These are phyloP conservation scores for Paraconiothyrium brasiliense DNA, from an alignment of 2,329 filamentous ascomycete genomes.

Conservation along the genomic window DNA sequence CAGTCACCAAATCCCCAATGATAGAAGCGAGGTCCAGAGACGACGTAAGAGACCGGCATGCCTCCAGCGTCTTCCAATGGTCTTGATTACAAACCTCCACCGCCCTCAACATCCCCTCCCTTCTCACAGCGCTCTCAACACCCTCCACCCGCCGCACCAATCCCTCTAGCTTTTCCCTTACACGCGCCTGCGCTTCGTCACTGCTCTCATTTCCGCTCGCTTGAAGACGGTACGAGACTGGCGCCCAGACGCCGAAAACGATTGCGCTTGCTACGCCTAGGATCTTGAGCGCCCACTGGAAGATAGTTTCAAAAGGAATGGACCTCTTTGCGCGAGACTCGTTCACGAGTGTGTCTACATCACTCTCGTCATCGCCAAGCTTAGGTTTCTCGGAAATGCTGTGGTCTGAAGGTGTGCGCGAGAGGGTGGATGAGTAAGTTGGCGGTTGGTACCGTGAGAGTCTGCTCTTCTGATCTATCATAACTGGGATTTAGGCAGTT, in stretches of 20 bases:
- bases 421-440: not conserved
- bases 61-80: no score
- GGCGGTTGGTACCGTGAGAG: not conserved
- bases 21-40: no score
- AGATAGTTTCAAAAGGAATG: not conserved
- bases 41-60: no score
- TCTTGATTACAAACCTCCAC: not conserved
- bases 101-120: not conserved
- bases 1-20: no score
- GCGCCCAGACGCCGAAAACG: slow-evolving; percentile 24
- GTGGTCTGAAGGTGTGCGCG: not conserved
- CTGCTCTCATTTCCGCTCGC: slow-evolving; percentile 16
- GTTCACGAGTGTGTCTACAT: not conserved
- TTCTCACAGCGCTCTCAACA: not conserved
- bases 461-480: not conserved
- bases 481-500: not conserved
- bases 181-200: slow-evolving; percentile 10
- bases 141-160: not conserved
- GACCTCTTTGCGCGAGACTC: not conserved
- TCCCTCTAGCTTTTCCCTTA: not conserved
- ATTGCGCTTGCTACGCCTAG: slow-evolving; percentile 18
- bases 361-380: not conserved
- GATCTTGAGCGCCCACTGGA: slow-evolving; percentile 21
- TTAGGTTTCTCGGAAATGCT: not conserved
- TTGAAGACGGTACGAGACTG: slow-evolving; percentile 18